Conservation (phyloP, 2,329 filamentous ascomycete species). For the Colletotrichum brevisporum region DNA sequence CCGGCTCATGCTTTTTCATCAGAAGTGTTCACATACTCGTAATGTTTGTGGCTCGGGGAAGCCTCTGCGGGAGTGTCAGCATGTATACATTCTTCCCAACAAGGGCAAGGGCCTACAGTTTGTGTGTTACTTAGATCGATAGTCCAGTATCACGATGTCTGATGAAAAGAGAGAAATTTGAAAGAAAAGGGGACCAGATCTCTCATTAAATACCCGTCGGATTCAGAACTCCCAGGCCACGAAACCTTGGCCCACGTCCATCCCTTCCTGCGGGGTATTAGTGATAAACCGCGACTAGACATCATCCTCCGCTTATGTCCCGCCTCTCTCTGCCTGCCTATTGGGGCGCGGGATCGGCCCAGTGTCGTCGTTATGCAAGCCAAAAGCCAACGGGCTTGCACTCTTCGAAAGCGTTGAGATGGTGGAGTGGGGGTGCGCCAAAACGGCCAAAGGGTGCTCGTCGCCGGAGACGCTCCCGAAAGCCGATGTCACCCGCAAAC, state of each 20-base stretch:
- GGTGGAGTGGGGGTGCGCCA: too few species aligned
- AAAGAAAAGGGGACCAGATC: not conserved
- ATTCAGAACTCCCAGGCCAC: slow-evolving; percentile 1
- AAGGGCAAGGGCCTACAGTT: slow-evolving; percentile 28
- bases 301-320: slow-evolving; percentile 7
- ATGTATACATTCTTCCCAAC: slow-evolving; percentile 2
- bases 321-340: slow-evolving; percentile 6
- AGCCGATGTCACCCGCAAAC: slow-evolving; percentile 37
- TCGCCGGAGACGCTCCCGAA: slow-evolving; percentile 20
- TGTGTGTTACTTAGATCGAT: not conserved
- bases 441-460: too few species aligned
- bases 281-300: not conserved
- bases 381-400: not conserved
- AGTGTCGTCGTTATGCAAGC: slow-evolving; percentile 24
- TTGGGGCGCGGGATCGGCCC: slow-evolving; percentile 27
- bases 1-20: slow-evolving; percentile 72
- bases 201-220: slow-evolving; percentile 31
- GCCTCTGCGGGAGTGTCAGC: slow-evolving; percentile 34
- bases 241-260: slow-evolving; percentile 23
- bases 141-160: not conserved
- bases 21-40: slow-evolving; percentile 34
- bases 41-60: not conserved
- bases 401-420: not conserved
- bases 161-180: not conserved
- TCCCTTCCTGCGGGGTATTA: slow-evolving; percentile 33